A percentile compares a stretch with the other conserved stretches of the same genome.
Conservation (phyloP, 2,329 filamentous ascomycete species). For the Sporothrix humicola region DNA sequence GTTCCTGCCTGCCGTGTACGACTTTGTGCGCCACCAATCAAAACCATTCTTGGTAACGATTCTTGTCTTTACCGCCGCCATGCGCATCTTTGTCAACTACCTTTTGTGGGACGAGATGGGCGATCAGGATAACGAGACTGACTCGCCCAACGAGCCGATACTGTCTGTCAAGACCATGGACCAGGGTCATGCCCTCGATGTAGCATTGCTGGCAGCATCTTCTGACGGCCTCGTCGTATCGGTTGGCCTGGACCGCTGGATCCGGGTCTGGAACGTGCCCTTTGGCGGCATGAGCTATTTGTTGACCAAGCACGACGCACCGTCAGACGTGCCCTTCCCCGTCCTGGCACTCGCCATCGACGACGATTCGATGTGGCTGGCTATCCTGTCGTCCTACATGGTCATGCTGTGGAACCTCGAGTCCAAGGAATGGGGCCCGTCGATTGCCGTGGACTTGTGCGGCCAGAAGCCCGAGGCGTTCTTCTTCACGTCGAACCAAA, state of each 20-base stretch:
- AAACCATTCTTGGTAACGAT: constrained; percentile 66
- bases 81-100: constrained; percentile 75
- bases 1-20: constrained; percentile 65
- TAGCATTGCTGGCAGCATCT: constrained; percentile 68
- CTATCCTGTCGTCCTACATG: constrained; percentile 64
- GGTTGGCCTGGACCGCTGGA: constrained; percentile 70
- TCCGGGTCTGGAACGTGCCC: constrained; percentile 70
- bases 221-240: constrained; percentile 70
- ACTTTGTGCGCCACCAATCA: constrained; percentile 68
- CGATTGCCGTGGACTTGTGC: constrained; percentile 59
- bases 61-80: constrained; percentile 65
- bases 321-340: constrained; percentile 55
- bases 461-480: constrained; percentile 66
- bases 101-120: constrained; percentile 57
- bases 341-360: constrained; percentile 69
- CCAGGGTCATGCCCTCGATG: constrained; percentile 70
- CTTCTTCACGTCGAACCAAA: constrained; percentile 61
- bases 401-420: constrained; percentile 69
- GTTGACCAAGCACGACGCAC: constrained; percentile 48
- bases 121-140: constrained; percentile 51
- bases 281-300: constrained; percentile 50
- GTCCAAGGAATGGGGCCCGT: constrained; percentile 62
- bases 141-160: constrained; percentile 48
- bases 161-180: constrained; percentile 66
- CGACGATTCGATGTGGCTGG: constrained; percentile 67